Percentiles rank a stretch among this genome's conserved stretches.
phyloP scores from a whole-genome alignment of 2,329 filamentous ascomycete genomes.

The Pyricularia grisea region DNA sequence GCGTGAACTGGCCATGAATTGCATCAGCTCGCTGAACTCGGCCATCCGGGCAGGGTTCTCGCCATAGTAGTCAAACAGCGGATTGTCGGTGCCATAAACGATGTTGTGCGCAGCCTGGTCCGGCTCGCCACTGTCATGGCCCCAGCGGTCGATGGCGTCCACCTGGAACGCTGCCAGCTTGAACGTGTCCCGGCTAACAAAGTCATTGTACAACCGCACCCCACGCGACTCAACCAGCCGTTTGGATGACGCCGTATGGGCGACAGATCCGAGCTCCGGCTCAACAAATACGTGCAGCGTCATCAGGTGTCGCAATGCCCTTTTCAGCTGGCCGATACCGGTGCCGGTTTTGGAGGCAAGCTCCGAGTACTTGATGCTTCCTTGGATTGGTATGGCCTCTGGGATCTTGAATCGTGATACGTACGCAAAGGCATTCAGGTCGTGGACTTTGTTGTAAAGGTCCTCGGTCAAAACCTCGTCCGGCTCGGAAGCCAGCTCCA shows the following conservation, averaged over 20 bases:
- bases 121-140: neutral
- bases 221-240: neutral
- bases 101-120: neutral
- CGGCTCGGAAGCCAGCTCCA: neutral
- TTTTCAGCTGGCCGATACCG: neutral
- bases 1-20: neutral
- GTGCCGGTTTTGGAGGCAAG: neutral
- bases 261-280: neutral
- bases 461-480: neutral
- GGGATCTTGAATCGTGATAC: neutral
- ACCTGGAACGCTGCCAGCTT: neutral
- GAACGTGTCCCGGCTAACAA: neutral
- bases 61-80: neutral
- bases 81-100: neutral
- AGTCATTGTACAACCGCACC: neutral
- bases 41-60: neutral
- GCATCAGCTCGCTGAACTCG: neutral
- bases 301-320: neutral
- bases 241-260: neutral
- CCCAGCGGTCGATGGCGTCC: neutral
- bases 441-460: neutral
- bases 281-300: neutral
- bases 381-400: neutral
- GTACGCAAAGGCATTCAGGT: neutral
- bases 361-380: neutral